Conservation (phyloP, 2,329 filamentous ascomycete species). For the Fusarium pseudonygamai region DNA sequence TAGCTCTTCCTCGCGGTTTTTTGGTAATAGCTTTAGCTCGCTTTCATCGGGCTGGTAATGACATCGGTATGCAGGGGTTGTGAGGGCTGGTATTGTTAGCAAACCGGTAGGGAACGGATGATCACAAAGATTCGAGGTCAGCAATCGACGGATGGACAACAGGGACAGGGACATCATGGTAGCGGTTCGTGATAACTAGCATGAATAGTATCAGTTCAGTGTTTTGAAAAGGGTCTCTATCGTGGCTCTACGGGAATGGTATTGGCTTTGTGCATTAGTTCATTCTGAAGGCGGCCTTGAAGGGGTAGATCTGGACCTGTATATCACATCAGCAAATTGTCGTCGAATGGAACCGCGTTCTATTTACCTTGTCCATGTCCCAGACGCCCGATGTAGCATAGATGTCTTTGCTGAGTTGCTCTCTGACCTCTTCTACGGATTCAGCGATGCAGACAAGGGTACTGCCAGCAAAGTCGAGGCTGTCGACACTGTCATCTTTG, state of each 20-base stretch:
- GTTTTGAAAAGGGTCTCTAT: not conserved
- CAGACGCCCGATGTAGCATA: slow-evolving; percentile 79
- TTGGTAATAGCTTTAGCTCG: slow-evolving; percentile 17
- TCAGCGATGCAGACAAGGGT: slow-evolving; percentile 73
- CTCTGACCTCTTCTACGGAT: slow-evolving; percentile 74
- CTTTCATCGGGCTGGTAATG: slow-evolving; percentile 17
- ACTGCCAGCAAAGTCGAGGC: slow-evolving; percentile 78
- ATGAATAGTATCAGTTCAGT: not conserved
- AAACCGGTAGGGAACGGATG: not conserved
- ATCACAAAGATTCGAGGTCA: not conserved
- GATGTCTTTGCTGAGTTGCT: slow-evolving; percentile 74
- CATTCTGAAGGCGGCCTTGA: slow-evolving; percentile 54
- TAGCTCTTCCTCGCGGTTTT: slow-evolving; percentile 24
- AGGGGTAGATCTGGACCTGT: slow-evolving; percentile 62
- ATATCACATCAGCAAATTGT: not conserved
- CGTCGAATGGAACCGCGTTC: not conserved
- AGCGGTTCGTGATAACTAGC: not conserved
- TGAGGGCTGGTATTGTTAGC: not conserved
- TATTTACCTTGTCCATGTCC: slow-evolving; percentile 74
- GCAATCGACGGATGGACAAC: slow-evolving; percentile 7
- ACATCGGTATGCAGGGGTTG: not conserved
- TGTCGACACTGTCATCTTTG: slow-evolving; percentile 64
- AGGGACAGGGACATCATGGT: not conserved
- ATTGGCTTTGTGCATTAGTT: slow-evolving; percentile 12
- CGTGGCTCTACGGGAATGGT: not conserved